Base-by-base conservation (phyloP, 2,329 filamentous ascomycete genomes). In the Cytospora schulzeri region DNA sequence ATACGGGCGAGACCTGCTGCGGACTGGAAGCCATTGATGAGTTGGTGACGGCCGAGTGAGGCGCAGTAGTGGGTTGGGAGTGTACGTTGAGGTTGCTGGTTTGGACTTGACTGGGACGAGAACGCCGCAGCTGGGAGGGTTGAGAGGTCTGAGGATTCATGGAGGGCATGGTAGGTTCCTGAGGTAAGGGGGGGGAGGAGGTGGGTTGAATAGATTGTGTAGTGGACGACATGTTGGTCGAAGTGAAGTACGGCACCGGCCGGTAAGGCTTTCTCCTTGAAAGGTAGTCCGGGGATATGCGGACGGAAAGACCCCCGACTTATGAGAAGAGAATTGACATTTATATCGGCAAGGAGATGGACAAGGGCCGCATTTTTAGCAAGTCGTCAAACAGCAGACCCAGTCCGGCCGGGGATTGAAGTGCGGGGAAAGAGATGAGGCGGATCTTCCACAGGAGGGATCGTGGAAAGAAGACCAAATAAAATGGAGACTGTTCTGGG, bases 11-110 rank as follows among this genome's bases (percentile, higher is more conserved):
- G 65, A 78, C 79, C 69, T 85, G 81, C 64, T 79, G 79, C 17
- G 83, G 84, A 71, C 79, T 83, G 62, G 85, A 85, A 51, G 84
- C 80, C 63, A 82, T 77, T 31, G 85, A 84, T 22, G 85, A 86
- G 62, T 80, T 78, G 76, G 83, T 86, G 69, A 85, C 78, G 66
- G 84, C 81, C 41, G 85, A 87, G 48, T 78, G 73, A 38, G 84
- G 82, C 50, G 82, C 72, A 35, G 77, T 77, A 57, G 73, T 71
- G 66, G 79, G 70, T 57, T 74, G 74, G 33, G 74, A 70, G 65
- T 77, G 78, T 55, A 35, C 29, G 31, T 75, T 68, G 55, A 74
- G 72, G 57, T 82, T 73, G 67, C 75, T 77, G 62, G 82, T 83
- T 70, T 83, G 81, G 62, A 84, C 78, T 66, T 78, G 77, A 69